These are phyloP conservation scores for Linanthus parryae DNA, from an alignment of 148 eudicot genomes.

Conservation along the genomic window DNA sequence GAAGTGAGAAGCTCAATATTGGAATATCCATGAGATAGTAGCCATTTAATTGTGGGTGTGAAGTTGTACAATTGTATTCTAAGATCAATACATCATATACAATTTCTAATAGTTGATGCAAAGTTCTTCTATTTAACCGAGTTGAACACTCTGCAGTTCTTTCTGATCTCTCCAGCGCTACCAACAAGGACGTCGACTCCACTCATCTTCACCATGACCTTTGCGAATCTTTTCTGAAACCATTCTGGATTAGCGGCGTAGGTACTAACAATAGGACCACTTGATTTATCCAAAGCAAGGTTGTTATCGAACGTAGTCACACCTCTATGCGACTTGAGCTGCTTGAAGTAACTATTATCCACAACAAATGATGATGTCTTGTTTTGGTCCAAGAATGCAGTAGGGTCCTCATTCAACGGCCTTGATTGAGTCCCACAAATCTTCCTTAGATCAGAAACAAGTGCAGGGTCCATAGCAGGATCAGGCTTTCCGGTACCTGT, in stretches of 20 bases:
- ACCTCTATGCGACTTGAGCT: slow-evolving; percentile 9
- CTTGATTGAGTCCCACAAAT: slow-evolving; percentile 10
- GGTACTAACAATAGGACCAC: slow-evolving; percentile 8
- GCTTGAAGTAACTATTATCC: slow-evolving; percentile 18
- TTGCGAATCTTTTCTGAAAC: slow-evolving; percentile 15
- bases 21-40: no score
- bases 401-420: no score
- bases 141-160: slow-evolving; percentile 18
- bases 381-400: slow-evolving; percentile 23
- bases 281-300: slow-evolving; percentile 16
- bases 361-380: slow-evolving; percentile 11
- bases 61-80: no score
- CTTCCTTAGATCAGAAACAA: slow-evolving; percentile 8
- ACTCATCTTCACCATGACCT: slow-evolving; percentile 19
- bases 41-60: no score
- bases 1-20: no score
- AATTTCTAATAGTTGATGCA: no score
- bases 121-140: no score
- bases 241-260: background rate
- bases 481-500: slow-evolving; percentile 7
- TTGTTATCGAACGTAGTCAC: slow-evolving; percentile 22
- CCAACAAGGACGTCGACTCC: slow-evolving; percentile 18
- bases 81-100: no score
- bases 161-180: slow-evolving; percentile 20
- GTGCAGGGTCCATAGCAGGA: slow-evolving; percentile 16